These are phyloP conservation scores for Yamadazyma membranifaciens DNA, from an alignment of 1,139 yeast species.

Conservation along the genomic window DNA sequence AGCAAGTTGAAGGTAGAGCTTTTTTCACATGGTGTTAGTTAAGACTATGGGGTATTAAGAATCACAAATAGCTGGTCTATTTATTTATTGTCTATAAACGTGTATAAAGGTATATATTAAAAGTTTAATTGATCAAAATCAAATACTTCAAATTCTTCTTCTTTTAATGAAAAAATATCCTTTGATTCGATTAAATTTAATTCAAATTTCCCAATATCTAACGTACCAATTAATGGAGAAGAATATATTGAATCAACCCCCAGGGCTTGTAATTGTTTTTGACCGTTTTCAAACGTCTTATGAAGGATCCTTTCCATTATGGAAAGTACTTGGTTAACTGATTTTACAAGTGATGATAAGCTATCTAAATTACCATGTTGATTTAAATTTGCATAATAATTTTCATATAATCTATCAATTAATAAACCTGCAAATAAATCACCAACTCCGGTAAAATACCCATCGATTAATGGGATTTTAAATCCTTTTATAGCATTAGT, in stretches of 20 bases:
- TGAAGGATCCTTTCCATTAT: slow-evolving; percentile 47
- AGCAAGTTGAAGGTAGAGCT: slow-evolving; percentile 55
- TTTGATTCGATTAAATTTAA: slow-evolving; percentile 38
- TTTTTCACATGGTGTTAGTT: slow-evolving; percentile 65
- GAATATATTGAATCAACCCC: slow-evolving; percentile 18
- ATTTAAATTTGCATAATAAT: slow-evolving; percentile 11
- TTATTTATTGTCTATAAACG: no score
- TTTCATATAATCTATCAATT: slow-evolving; percentile 53
- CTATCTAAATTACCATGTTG: slow-evolving; percentile 7
- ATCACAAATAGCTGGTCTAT: no score
- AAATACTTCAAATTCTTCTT: slow-evolving; percentile 18
- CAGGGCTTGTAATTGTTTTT: neutral
- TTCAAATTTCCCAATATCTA: slow-evolving; percentile 42
- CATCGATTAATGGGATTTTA: slow-evolving; percentile 55
- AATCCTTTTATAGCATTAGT: slow-evolving; percentile 24
- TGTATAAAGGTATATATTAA: neutral
- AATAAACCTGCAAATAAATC: slow-evolving; percentile 83
- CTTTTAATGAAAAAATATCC: slow-evolving; percentile 26
- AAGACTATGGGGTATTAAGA: no score
- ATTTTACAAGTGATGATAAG: slow-evolving; percentile 20
- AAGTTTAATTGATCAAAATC: slow-evolving; percentile 1
- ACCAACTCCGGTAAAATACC: slow-evolving; percentile 91
- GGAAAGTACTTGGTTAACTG: slow-evolving; percentile 50
- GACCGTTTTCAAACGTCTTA: slow-evolving; percentile 27
- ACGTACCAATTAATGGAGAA: slow-evolving; percentile 40